phyloP scores from a whole-genome alignment of 148 eudicot genomes.

The Chenopodium suecicum region DNA sequence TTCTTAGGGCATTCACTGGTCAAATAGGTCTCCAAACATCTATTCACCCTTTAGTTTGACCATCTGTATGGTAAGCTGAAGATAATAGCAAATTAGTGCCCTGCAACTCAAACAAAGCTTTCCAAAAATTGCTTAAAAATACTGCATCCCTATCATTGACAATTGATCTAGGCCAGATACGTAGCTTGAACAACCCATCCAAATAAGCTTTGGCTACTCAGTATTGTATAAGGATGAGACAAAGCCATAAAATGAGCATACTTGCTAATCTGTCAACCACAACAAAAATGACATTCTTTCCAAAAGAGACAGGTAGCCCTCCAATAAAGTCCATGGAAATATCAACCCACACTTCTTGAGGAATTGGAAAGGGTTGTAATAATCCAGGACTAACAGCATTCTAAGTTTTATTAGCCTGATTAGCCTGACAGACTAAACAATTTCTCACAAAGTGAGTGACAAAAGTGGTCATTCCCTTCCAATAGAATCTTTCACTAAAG shows the following conservation, averaged over 20 bases:
- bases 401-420: not conserved
- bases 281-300: not conserved
- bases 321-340: not conserved
- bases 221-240: not conserved
- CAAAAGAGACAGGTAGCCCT: not conserved
- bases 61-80: not conserved
- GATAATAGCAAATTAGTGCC: not conserved
- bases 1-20: conserved; percentile 2
- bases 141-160: not conserved
- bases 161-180: not conserved
- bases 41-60: not conserved
- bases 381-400: not conserved
- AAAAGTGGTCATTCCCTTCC: not conserved
- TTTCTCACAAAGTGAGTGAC: not conserved
- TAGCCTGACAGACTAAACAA: not conserved
- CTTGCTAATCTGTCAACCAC: not conserved
- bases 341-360: not conserved
- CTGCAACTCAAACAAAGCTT: not conserved
- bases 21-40: not conserved
- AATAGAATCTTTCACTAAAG: not conserved
- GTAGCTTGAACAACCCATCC: not conserved
- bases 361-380: not conserved
- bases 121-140: not conserved
- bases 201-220: not conserved
- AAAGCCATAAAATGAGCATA: not conserved